Evolutionary conservation across 257 asterid species (phyloP), one percentile per base, ranked within the genome.

Genomic region (Knoxia roxburghii): DNA sequence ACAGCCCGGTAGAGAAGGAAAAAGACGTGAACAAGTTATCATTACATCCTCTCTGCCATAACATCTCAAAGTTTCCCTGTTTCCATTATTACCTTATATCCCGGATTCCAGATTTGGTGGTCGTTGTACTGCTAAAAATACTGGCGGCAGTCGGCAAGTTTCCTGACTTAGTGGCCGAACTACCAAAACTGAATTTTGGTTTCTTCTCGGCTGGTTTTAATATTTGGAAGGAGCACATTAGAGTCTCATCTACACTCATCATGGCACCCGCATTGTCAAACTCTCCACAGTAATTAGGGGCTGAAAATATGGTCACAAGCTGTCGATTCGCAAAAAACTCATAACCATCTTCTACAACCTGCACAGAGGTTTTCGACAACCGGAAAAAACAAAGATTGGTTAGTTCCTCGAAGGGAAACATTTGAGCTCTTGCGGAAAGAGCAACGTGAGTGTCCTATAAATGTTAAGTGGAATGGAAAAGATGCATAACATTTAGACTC

Each of bases 201-300:
- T 73, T 77, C 81, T 72, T 77, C 20, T 77, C 81, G 0, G 78
- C 78, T 51, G 81, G 81, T 64, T 77, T 77, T 77, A 77, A 32
- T 68, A 77, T 77, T 69, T 77, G 81, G 41, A 77, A 77, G 72
- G 81, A 77, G 75, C 81, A 77, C 81, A 77, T 73, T 60, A 77
- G 68, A 12, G 78, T 77, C 61, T 77, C 81, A 45, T 77, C 81
- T 37, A 77, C 78, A 33, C 81, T 77, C 81, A 77, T 77, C 81
- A 77, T 77, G 32, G 81, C 78, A 8, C 81, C 81, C n/a, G 81
- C 78, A 51, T 77, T 77, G 60, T 77, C 81, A 40, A 72, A 77
- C 72, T 77, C 81, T 29, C 81, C 78, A 59, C 81, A 77, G 59
- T 77, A 77, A 68, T 77, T 77, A 18, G 81, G 81, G 35, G 81